Percentiles rank a stretch among this genome's conserved stretches.
Conservation (phyloP, 2,329 filamentous ascomycete species). For the Penicillium sp. region DNA sequence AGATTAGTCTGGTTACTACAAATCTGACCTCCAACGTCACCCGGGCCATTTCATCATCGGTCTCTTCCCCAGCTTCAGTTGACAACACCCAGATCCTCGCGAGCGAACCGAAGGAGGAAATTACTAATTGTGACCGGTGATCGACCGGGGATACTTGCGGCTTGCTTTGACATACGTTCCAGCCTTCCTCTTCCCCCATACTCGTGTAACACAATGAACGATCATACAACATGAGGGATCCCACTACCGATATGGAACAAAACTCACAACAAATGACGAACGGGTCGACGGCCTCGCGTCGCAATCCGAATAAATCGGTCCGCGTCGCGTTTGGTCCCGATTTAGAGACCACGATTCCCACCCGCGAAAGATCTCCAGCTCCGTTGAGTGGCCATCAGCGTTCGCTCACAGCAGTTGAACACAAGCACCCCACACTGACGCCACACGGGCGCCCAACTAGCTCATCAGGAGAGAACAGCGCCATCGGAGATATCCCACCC, state of each 20-base stretch:
- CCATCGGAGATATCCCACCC: slow-evolving; percentile 22
- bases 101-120: neutral
- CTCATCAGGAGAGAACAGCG: slow-evolving; percentile 33
- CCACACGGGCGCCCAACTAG: slow-evolving; percentile 29
- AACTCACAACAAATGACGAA: slow-evolving; percentile 27
- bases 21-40: neutral
- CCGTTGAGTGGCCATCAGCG: slow-evolving; percentile 33
- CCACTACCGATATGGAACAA: slow-evolving; percentile 37
- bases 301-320: slow-evolving; percentile 32
- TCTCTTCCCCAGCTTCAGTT: neutral
- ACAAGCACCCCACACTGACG: slow-evolving; percentile 23
- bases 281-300: slow-evolving; percentile 33
- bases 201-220: slow-evolving; percentile 32
- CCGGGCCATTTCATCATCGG: slow-evolving; percentile 1
- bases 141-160: neutral
- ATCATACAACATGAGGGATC: slow-evolving; percentile 37
- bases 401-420: slow-evolving; percentile 36
- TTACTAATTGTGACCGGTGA: neutral
- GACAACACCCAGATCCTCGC: neutral
- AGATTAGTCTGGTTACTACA: neutral
- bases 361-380: slow-evolving; percentile 34
- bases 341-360: slow-evolving; percentile 37
- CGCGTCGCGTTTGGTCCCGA: slow-evolving; percentile 43
- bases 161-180: slow-evolving; percentile 1
- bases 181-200: slow-evolving; percentile 9